Evolutionary conservation across 352 stramenopile genomes (phyloP).

Genomic region (Aphanomyces cochlioides): DNA sequence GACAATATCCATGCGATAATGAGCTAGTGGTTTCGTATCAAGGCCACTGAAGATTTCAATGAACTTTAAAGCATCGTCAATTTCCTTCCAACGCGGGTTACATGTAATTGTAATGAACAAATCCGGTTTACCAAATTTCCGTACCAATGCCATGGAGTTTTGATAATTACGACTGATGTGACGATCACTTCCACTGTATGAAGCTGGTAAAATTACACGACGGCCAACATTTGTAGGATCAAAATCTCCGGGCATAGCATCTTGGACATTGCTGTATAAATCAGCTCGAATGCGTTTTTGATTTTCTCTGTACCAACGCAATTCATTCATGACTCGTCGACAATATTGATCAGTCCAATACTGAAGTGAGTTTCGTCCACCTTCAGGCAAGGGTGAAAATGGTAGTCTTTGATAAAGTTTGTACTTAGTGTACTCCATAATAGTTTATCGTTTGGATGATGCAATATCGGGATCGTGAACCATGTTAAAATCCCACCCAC

Average conservation of each 20-base stretch:
- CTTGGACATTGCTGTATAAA: slow-evolving; percentile 24
- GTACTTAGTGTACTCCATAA: not conserved
- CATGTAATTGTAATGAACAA: slow-evolving; percentile 40
- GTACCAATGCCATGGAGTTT: slow-evolving; percentile 34
- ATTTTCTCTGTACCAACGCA: slow-evolving; percentile 7
- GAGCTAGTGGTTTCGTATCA: too few relatives aligned
- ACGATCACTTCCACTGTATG: too few relatives aligned
- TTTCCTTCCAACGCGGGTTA: slow-evolving; percentile 32
- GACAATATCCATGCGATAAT: too few relatives aligned
- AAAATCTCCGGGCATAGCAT: slow-evolving; percentile 15
- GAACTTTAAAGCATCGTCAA: too few relatives aligned
- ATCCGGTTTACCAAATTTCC: slow-evolving; percentile 34
- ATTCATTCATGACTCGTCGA: not conserved
- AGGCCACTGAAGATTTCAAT: too few relatives aligned
- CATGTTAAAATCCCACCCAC: slow-evolving; percentile 1
- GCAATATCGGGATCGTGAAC: not conserved
- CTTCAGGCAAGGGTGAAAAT: not conserved
- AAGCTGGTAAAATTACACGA: too few relatives aligned
- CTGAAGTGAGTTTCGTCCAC: not conserved
- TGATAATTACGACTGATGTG: not conserved
- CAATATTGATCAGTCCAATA: slow-evolving; percentile 1
- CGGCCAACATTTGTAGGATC: not conserved
- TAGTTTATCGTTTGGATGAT: not conserved
- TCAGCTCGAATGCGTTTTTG: slow-evolving; percentile 23
- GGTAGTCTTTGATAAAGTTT: not conserved